Percentiles rank a stretch among this genome's conserved stretches.
Evolutionary conservation across 345 rosid species (phyloP).

Genomic region (Aquilaria yunnanensis): DNA sequence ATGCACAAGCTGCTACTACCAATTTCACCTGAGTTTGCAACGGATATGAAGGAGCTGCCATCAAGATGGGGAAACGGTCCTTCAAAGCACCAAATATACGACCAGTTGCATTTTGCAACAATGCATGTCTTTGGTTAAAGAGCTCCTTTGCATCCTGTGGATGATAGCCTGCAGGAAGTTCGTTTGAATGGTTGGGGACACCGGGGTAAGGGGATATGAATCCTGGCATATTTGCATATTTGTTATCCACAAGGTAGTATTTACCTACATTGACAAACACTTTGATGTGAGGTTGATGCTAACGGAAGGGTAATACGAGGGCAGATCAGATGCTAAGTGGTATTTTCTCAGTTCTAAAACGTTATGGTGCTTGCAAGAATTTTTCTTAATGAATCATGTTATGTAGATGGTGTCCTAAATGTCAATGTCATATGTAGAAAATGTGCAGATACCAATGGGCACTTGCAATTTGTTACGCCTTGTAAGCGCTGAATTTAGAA

Average conservation of each 20-base stretch:
- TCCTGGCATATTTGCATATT: conserved; percentile 62
- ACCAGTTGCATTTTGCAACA: conserved; percentile 41
- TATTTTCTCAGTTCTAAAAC: not conserved
- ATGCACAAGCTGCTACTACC: conserved; percentile 76
- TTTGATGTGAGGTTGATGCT: conserved; percentile 2
- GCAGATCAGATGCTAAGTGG: not conserved
- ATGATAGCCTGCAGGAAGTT: conserved; percentile 36
- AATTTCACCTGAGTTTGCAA: conserved; percentile 80
- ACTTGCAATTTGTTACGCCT: conserved; percentile 60
- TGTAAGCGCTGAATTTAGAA: conserved; percentile 70
- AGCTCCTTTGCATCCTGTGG: conserved; percentile 57
- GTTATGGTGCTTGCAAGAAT: no score
- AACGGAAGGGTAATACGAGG: not conserved
- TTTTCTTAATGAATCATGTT: no score
- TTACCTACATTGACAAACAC: conserved; percentile 42
- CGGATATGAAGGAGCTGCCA: conserved; percentile 87
- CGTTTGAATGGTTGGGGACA: conserved; percentile 32
- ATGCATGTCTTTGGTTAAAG: conserved; percentile 71
- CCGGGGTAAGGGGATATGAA: conserved; percentile 66
- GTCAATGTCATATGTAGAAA: not conserved
- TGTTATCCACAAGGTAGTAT: conserved; percentile 70
- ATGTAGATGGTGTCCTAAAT: no score
- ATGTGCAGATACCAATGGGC: conserved; percentile 54
- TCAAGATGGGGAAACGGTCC: conserved; percentile 77
- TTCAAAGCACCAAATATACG: conserved; percentile 63